phyloP scores from a whole-genome alignment of 1,284 basidiomycete species.

The Psilocybe mexicana region DNA sequence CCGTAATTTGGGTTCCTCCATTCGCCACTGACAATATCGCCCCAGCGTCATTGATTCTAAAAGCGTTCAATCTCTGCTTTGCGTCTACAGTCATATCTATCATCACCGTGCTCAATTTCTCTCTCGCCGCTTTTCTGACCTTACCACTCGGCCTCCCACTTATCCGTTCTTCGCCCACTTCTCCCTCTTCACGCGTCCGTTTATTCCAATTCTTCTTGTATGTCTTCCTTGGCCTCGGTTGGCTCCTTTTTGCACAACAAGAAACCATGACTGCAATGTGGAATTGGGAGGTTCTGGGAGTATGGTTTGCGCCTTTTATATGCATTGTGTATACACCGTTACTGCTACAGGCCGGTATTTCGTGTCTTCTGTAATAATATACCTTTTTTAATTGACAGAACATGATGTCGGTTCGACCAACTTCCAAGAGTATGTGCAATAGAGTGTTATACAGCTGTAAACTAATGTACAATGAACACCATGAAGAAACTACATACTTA shows the following conservation, averaged over 20 bases:
- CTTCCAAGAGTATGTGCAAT: not conserved
- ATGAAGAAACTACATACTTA: conserved; percentile 11
- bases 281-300: conserved; percentile 71
- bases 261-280: conserved; percentile 53
- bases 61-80: conserved; percentile 73
- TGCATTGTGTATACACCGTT: conserved; percentile 72
- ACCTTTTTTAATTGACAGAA: not conserved
- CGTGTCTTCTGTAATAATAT: conserved; percentile 42
- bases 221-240: conserved; percentile 53
- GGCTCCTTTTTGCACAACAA: conserved; percentile 47
- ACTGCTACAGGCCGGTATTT: conserved; percentile 65
- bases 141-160: conserved; percentile 63
- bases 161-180: conserved; percentile 43
- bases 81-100: conserved; percentile 84
- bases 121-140: conserved; percentile 73
- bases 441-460: not conserved
- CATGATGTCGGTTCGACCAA: too few species aligned
- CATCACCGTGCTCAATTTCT: conserved; percentile 87
- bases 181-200: conserved; percentile 22
- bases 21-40: conserved; percentile 26
- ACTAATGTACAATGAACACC: not conserved
- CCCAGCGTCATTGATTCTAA: conserved; percentile 54
- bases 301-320: conserved; percentile 77
- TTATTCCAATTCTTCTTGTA: conserved; percentile 46
- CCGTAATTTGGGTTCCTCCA: conserved; percentile 20